Conservation (phyloP, 495 filamentous ascomycete genomes). For the Penicillium chermesinum region DNA sequence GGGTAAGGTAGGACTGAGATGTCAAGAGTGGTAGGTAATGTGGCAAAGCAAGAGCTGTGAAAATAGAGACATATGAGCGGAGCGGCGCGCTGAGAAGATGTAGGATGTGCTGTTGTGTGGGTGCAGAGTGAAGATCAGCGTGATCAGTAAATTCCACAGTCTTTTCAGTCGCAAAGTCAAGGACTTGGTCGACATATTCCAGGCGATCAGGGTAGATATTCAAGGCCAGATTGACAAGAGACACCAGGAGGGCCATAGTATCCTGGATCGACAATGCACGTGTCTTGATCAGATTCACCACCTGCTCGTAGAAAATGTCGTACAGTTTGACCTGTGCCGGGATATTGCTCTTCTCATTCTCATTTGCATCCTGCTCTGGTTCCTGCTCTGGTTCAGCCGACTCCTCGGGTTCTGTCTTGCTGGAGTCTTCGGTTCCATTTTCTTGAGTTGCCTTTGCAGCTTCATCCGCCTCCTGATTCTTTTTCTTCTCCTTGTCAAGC, state of each 20-base stretch:
- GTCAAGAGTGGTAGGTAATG: slow-evolving; percentile 86
- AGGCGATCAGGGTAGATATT: slow-evolving; percentile 91
- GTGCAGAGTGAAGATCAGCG: slow-evolving; percentile 83
- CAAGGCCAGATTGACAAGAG: slow-evolving; percentile 84
- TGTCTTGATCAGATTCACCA: slow-evolving; percentile 83
- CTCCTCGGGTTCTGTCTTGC: slow-evolving; percentile 21
- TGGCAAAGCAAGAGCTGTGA: slow-evolving; percentile 86
- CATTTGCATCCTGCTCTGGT: slow-evolving; percentile 13
- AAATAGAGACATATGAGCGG: slow-evolving; percentile 84
- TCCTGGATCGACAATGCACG: slow-evolving; percentile 91
- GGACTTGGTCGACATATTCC: slow-evolving; percentile 92
- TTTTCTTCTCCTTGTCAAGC: slow-evolving; percentile 57
- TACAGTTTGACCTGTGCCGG: slow-evolving; percentile 86
- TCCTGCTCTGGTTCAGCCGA: slow-evolving; percentile 13
- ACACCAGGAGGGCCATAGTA: slow-evolving; percentile 86
- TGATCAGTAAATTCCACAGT: slow-evolving; percentile 87
- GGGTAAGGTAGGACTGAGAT: slow-evolving; percentile 87
- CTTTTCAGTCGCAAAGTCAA: slow-evolving; percentile 83
- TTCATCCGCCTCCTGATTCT: slow-evolving; percentile 28
- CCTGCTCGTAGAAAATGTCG: slow-evolving; percentile 96
- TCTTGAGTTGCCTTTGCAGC: slow-evolving; percentile 34
- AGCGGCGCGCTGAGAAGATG: slow-evolving; percentile 83
- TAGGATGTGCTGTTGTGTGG: slow-evolving; percentile 82
- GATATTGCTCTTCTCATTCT: slow-evolving; percentile 53
- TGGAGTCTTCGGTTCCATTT: slow-evolving; percentile 33